phyloP scores from a whole-genome alignment of 345 rosid genomes.

The Carallia brachiata region DNA sequence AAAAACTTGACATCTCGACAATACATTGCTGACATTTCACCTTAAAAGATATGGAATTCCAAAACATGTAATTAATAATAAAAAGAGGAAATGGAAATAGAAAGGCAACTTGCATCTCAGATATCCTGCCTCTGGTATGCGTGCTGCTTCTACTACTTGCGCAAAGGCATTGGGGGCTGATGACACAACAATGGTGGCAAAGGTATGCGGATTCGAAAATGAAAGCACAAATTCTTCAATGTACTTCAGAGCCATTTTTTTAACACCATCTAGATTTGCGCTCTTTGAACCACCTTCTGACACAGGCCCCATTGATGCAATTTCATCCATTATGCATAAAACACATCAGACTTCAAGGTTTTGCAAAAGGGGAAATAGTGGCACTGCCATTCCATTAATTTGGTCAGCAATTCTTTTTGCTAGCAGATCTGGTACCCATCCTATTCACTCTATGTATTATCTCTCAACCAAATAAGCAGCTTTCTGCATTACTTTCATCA shows the following conservation, averaged over 20 bases:
- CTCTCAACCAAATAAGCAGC: background rate
- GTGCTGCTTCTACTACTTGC: constrained; percentile 29
- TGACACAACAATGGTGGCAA: constrained; percentile 16
- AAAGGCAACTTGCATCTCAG: constrained; percentile 39
- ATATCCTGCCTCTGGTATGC: constrained; percentile 38
- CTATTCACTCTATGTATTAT: background rate
- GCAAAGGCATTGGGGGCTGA: constrained; percentile 27
- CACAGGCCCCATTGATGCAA: constrained; percentile 13
- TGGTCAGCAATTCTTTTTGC: background rate
- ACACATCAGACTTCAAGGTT: background rate
- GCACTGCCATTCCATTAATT: background rate
- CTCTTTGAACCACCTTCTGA: constrained; percentile 22
- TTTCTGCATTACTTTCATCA: background rate
- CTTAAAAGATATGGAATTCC: background rate
- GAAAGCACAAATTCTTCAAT: constrained; percentile 31
- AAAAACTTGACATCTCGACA: too few species aligned
- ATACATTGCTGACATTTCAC: too few species aligned
- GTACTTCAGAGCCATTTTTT: constrained; percentile 32
- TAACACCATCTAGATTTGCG: constrained; percentile 16
- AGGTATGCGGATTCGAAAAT: constrained; percentile 26
- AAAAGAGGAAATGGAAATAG: background rate
- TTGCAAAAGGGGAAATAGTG: background rate
- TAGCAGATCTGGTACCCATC: background rate
- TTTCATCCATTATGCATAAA: constrained; percentile 39
- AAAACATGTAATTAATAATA: background rate